A percentile compares a stretch with the other conserved stretches of the same genome.
phyloP scores from a whole-genome alignment of 768 basidiomycete genomes.

The Goffeauzyma gilvescens region DNA sequence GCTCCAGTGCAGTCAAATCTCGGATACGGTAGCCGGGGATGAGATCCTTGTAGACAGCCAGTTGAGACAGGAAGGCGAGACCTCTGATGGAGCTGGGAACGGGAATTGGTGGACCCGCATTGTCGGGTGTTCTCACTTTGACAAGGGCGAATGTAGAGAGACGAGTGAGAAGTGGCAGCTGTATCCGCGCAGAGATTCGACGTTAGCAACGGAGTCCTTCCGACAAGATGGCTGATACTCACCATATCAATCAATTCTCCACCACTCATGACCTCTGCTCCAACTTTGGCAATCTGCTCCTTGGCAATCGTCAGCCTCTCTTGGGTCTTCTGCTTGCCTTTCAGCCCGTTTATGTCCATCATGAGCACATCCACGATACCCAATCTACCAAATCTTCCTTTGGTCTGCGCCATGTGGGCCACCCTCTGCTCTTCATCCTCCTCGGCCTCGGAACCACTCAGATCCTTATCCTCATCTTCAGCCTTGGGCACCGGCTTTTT shows the following conservation, averaged over 20 bases:
- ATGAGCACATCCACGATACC: slow-evolving; percentile 26
- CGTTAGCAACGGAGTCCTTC: not conserved
- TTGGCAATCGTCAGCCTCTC: slow-evolving; percentile 52
- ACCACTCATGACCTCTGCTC: slow-evolving; percentile 82
- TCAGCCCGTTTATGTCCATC: slow-evolving; percentile 31
- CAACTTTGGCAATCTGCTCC: slow-evolving; percentile 81
- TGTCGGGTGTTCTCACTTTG: slow-evolving; percentile 50
- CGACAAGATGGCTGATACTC: slow-evolving; percentile 26
- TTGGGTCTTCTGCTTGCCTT: slow-evolving; percentile 31
- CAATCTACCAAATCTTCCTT: slow-evolving; percentile 29
- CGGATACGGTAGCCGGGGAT: slow-evolving; percentile 85
- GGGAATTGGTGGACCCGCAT: slow-evolving; percentile 35
- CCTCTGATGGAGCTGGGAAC: slow-evolving; percentile 73
- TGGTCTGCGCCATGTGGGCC: slow-evolving; percentile 21
- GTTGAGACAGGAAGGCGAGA: slow-evolving; percentile 68
- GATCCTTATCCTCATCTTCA: slow-evolving; percentile 14
- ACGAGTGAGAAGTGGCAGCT: slow-evolving; percentile 77
- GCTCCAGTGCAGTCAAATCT: slow-evolving; percentile 70
- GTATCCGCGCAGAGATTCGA: not conserved
- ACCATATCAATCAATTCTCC: slow-evolving; percentile 71
- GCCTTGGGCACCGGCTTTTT: slow-evolving; percentile 12
- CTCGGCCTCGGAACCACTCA: slow-evolving; percentile 13
- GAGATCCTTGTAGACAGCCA: slow-evolving; percentile 88
- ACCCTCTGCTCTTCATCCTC: slow-evolving; percentile 20
- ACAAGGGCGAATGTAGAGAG: slow-evolving; percentile 70